Evolutionary conservation across 2,329 filamentous ascomycete genomes (phyloP).

Genomic region (Huntiella decipiens): DNA sequence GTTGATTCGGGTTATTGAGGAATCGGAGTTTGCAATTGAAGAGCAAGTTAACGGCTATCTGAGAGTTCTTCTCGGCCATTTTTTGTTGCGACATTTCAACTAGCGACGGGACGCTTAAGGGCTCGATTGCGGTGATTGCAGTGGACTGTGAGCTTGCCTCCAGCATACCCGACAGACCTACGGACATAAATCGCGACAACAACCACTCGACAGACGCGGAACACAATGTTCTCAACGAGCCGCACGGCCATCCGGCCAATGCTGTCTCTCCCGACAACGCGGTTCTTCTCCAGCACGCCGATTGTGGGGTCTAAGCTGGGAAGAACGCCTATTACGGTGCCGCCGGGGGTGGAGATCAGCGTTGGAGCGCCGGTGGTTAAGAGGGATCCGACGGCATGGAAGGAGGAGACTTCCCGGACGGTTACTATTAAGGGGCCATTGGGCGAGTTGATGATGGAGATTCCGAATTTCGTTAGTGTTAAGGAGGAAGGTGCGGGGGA

Average conservation of each 20-base stretch:
- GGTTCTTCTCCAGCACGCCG: constrained; percentile 50
- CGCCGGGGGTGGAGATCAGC: constrained; percentile 62
- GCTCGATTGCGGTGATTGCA: no score
- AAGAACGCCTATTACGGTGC: constrained; percentile 58
- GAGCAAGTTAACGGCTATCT: no score
- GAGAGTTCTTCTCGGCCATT: no score
- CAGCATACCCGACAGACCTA: background rate
- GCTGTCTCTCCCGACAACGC: background rate
- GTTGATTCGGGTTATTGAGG: no score
- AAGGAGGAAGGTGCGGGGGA: constrained; percentile 42
- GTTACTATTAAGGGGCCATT: constrained; percentile 67
- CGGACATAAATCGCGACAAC: background rate
- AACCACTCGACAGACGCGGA: background rate
- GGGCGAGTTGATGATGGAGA: constrained; percentile 55
- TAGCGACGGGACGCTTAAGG: no score
- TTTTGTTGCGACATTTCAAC: no score
- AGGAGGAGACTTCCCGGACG: constrained; percentile 42
- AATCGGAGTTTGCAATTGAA: no score
- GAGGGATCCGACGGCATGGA: constrained; percentile 38
- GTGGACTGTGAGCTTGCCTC: no score
- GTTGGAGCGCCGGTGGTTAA: constrained; percentile 41
- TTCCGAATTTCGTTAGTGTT: constrained; percentile 64
- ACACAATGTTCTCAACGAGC: background rate
- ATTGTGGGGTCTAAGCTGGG: constrained; percentile 65
- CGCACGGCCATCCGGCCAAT: constrained; percentile 1